Percentiles rank a stretch among this genome's conserved stretches.
Evolutionary conservation across 345 rosid genomes (phyloP).

Genomic region (Heritiera littoralis): DNA sequence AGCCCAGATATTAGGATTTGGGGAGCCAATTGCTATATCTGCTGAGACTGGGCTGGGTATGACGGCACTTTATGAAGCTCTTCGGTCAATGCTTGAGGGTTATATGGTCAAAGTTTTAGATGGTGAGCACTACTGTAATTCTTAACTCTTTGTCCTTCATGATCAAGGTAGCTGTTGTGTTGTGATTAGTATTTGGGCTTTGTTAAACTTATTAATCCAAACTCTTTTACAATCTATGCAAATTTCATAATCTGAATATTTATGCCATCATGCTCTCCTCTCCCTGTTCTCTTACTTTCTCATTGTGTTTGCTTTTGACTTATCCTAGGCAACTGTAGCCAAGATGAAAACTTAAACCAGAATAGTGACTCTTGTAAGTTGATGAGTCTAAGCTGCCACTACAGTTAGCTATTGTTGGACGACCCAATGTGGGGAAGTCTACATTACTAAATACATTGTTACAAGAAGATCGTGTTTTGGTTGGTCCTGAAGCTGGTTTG

Average conservation of each 20-base stretch:
- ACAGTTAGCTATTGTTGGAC: conserved; percentile 92
- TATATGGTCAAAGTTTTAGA: conserved; percentile 53
- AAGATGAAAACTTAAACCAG: conserved; percentile 33
- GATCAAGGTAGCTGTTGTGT: neutral
- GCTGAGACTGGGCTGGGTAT: conserved; percentile 97
- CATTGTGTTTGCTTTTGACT: conserved; percentile 25
- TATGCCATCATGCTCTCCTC: neutral
- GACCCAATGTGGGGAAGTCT: conserved; percentile 97
- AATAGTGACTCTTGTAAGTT: conserved; percentile 44
- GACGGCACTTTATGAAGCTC: conserved; percentile 76
- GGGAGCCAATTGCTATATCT: conserved; percentile 87
- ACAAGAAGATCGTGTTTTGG: conserved; percentile 94
- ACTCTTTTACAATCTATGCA: neutral
- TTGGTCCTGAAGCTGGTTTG: conserved; percentile 96
- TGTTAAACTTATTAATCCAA: conserved; percentile 3
- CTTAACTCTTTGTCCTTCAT: neutral
- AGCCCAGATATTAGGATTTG: conserved; percentile 69
- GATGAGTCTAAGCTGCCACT: conserved; percentile 77
- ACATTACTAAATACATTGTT: conserved; percentile 79
- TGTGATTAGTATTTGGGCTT: conserved; percentile 1
- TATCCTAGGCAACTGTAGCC: conserved; percentile 35
- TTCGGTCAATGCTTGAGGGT: conserved; percentile 66
- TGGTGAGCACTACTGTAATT: conserved; percentile 42
- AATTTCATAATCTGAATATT: neutral
- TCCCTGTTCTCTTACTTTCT: neutral